Evolutionary conservation across 257 asterid genomes (phyloP).

Genomic region (Fraxinus excelsior): DNA sequence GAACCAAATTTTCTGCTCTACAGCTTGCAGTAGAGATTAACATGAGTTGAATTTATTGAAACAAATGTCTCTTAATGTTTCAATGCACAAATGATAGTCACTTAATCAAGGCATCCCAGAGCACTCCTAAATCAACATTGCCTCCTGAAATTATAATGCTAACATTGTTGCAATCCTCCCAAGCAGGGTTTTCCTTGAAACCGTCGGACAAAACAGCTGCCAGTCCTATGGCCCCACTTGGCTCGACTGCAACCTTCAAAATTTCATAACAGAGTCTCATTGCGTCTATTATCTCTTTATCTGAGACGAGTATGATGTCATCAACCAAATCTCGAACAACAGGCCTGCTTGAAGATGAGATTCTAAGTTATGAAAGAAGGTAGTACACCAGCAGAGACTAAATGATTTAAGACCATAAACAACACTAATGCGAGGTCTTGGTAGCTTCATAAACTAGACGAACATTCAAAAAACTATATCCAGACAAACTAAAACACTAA

Average conservation of each 20-base stretch:
- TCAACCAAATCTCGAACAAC: slow-evolving; percentile 91
- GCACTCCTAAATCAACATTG: slow-evolving; percentile 77
- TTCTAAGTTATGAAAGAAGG: neutral
- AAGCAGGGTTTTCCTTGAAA: slow-evolving; percentile 49
- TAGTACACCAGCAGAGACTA: neutral
- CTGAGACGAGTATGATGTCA: slow-evolving; percentile 68
- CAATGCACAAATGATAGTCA: neutral
- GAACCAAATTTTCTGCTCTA: neutral
- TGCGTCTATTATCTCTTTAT: slow-evolving; percentile 72
- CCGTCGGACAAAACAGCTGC: slow-evolving; percentile 78
- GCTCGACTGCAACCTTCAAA: slow-evolving; percentile 86
- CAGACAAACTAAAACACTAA: neutral
- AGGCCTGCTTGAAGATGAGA: slow-evolving; percentile 57
- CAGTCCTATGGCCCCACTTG: slow-evolving; percentile 95
- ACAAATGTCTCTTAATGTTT: neutral
- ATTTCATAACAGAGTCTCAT: slow-evolving; percentile 75
- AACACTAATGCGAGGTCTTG: neutral
- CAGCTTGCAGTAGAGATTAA: neutral
- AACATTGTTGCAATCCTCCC: slow-evolving; percentile 60
- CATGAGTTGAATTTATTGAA: neutral
- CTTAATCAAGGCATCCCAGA: slow-evolving; percentile 64
- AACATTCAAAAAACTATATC: neutral
- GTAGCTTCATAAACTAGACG: neutral
- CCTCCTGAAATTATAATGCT: slow-evolving; percentile 93
- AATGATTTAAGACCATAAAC: neutral